Conservation (phyloP, 2,329 filamentous ascomycete species). For the Epichloe glyceriae region DNA sequence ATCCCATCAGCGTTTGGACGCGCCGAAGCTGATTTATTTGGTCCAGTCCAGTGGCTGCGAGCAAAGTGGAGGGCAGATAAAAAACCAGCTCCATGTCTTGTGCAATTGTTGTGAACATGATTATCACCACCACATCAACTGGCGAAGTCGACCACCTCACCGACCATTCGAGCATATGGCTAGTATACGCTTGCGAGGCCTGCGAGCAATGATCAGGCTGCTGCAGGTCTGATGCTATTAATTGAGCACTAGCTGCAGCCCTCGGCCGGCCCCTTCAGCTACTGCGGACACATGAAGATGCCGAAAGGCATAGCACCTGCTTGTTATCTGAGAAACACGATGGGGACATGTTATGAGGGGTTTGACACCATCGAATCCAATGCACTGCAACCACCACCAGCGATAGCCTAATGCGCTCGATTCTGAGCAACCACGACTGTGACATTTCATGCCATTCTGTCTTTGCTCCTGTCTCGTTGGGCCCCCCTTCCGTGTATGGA, state of each 20-base stretch:
- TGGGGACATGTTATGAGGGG: neutral
- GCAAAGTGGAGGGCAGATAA: no score
- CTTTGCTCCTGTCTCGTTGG: neutral
- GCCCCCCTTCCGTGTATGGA: neutral
- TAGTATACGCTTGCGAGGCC: neutral
- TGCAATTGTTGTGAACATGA: neutral
- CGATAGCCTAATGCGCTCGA: neutral
- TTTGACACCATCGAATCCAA: neutral
- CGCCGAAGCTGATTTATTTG: neutral
- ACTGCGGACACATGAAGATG: neutral
- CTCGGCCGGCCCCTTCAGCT: neutral
- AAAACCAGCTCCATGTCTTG: neutral
- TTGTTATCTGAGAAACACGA: neutral
- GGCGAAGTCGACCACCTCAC: no score
- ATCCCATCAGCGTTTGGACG: neutral
- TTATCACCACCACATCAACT: no score
- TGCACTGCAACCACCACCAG: neutral
- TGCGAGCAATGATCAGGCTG: neutral
- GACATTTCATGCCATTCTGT: neutral
- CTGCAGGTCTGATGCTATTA: neutral
- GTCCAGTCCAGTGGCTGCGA: neutral
- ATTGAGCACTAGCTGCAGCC: neutral
- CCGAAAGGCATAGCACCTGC: neutral
- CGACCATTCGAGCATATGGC: no score
- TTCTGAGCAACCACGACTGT: neutral